A percentile compares a stretch with the other conserved stretches of the same genome.
Evolutionary conservation across 306 rosid genomes (phyloP).

Genomic region (Lathyrus oleraceus): DNA sequence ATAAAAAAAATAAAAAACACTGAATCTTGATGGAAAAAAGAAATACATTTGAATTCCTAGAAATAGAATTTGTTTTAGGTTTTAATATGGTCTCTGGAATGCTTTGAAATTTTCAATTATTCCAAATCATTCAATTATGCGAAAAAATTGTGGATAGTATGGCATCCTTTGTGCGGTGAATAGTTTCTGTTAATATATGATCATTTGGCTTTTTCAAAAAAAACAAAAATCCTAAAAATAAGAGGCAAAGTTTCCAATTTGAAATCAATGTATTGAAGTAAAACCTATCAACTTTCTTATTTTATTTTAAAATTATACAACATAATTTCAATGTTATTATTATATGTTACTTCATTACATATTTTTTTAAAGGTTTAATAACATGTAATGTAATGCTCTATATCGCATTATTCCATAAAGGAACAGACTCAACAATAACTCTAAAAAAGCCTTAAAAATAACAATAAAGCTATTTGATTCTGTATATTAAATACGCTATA

Average conservation of each 20-base stretch:
- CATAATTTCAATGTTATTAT: neutral
- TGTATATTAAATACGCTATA: neutral
- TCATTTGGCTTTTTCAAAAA: no score
- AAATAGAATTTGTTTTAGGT: neutral
- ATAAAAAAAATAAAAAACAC: conserved; percentile 16
- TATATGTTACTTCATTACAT: conserved; percentile 3
- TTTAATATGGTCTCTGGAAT: conserved; percentile 6
- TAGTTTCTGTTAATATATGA: no score
- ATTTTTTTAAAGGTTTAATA: neutral
- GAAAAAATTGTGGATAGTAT: no score
- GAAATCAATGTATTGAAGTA: neutral
- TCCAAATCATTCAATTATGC: conserved; percentile 21
- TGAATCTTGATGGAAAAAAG: conserved; percentile 13
- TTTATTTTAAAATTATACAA: conserved; percentile 16
- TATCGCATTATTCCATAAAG: conserved; percentile 6
- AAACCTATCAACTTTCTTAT: conserved; percentile 23
- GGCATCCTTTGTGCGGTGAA: no score
- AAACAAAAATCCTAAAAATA: neutral
- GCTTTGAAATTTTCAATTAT: conserved; percentile 1
- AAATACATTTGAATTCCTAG: conserved; percentile 25
- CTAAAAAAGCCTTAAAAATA: neutral
- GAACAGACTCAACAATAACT: neutral
- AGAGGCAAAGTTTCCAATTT: conserved; percentile 1
- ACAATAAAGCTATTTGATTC: neutral
- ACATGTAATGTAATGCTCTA: conserved; percentile 7